Percentiles rank a stretch among this genome's conserved stretches.
Conservation (phyloP, 169 alveolate species). For the Plasmodium relictum region DNA sequence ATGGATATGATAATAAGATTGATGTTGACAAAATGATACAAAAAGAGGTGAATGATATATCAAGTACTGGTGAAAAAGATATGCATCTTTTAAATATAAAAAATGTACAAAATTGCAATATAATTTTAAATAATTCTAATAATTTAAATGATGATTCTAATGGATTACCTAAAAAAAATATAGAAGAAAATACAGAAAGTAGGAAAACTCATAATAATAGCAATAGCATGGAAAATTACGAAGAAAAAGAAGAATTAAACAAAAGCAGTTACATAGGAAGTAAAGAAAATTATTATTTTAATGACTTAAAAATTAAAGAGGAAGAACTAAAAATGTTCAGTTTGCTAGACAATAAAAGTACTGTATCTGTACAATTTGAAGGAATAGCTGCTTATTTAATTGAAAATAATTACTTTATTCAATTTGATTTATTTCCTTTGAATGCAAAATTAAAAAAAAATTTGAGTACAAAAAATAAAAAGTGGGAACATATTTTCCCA, state of each 20-base stretch:
- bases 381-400: conserved; percentile 71
- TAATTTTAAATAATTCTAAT: not conserved
- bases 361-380: conserved; percentile 38
- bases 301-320: conserved; percentile 29
- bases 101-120: not conserved
- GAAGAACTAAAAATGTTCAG: conserved; percentile 55
- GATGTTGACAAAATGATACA: too few relatives aligned
- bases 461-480: not conserved
- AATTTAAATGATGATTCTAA: not conserved
- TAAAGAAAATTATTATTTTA: not conserved
- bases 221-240: too few relatives aligned
- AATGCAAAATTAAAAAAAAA: conserved; percentile 23
- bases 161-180: not conserved
- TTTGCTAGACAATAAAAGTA: conserved; percentile 32
- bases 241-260: not conserved
- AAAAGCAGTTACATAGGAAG: not conserved
- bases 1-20: too few relatives aligned
- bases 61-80: not conserved
- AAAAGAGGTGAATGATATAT: too few relatives aligned
- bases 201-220: not conserved
- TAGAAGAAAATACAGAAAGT: not conserved
- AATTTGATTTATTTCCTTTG: conserved; percentile 45
- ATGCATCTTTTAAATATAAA: not conserved
- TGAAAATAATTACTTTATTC: conserved; percentile 39
- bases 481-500: conserved; percentile 23